A percentile compares a stretch with the other conserved stretches of the same genome.
Evolutionary conservation across 768 basidiomycete genomes (phyloP).

Genomic region (Cystoderma amianthinum): DNA sequence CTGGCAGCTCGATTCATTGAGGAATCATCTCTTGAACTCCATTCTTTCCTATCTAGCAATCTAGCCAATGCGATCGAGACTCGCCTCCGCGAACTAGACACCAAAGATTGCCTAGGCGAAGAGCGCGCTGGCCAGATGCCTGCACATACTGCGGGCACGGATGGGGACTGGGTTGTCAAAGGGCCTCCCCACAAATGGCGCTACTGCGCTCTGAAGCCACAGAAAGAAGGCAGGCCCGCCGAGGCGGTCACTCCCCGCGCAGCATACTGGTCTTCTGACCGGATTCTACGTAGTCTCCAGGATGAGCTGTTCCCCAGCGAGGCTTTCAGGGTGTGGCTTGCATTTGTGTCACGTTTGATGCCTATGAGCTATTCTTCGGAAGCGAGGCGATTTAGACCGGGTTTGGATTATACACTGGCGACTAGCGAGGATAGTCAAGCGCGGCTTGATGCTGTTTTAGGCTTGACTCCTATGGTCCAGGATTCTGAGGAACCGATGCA

Average conservation of each 20-base stretch:
- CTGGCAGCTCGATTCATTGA: constrained; percentile 76
- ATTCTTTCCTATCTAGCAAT: constrained; percentile 70
- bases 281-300: constrained; percentile 62
- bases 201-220: constrained; percentile 63
- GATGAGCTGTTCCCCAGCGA: constrained; percentile 69
- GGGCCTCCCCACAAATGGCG: constrained; percentile 96
- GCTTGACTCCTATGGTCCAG: constrained; percentile 71
- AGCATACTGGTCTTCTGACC: constrained; percentile 44
- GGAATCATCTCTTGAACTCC: constrained; percentile 85
- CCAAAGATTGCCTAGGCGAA: constrained; percentile 52
- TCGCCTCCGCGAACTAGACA: constrained; percentile 59
- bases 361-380: constrained; percentile 70
- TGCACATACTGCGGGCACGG: constrained; percentile 58
- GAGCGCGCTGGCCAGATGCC: constrained; percentile 52
- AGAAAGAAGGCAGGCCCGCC: constrained; percentile 25
- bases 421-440: constrained; percentile 79
- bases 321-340: constrained; percentile 91
- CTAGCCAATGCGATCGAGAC: constrained; percentile 64
- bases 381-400: constrained; percentile 85
- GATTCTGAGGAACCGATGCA: constrained; percentile 21
- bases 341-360: constrained; percentile 62
- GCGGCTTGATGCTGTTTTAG: constrained; percentile 80
- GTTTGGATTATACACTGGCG: constrained; percentile 92
- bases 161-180: constrained; percentile 54
- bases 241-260: constrained; percentile 45